Conservation (phyloP, 2,329 filamentous ascomycete species). For the Cladophialophora psammophila region DNA sequence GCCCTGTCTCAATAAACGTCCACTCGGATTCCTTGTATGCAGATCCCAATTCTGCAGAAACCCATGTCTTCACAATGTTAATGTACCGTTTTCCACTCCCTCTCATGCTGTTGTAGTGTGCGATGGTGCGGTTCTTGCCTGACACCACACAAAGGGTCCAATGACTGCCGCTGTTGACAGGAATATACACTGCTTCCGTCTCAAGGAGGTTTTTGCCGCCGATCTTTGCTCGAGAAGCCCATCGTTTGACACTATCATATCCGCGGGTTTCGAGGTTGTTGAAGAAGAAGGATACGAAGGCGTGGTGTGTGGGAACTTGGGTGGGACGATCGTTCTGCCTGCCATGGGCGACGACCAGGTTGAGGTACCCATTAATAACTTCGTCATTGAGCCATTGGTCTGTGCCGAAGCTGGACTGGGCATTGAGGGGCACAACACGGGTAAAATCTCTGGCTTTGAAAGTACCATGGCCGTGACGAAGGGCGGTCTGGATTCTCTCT, state of each 20-base stretch:
- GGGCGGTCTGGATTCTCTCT: conserved; percentile 44
- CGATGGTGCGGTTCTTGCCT: conserved; percentile 53
- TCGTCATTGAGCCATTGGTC: conserved; percentile 56
- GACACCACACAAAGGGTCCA: conserved; percentile 58
- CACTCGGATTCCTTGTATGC: conserved; percentile 54
- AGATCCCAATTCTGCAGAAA: conserved; percentile 51
- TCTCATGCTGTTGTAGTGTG: conserved; percentile 58
- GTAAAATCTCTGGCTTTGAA: conserved; percentile 36
- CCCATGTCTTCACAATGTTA: conserved; percentile 50
- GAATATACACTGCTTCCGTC: conserved; percentile 57
- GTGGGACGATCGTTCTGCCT: conserved; percentile 37
- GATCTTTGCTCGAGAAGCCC: conserved; percentile 57
- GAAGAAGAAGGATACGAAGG: conserved; percentile 56
- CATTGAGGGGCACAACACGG: conserved; percentile 37
- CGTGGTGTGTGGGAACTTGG: conserved; percentile 50
- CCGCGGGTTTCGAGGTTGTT: conserved; percentile 50
- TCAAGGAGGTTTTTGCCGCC: conserved; percentile 53
- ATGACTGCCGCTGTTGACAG: conserved; percentile 55
- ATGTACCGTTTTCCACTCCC: conserved; percentile 46
- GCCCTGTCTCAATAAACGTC: conserved; percentile 42
- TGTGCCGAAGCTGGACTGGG: conserved; percentile 18
- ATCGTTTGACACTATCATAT: conserved; percentile 50
- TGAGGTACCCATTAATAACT: conserved; percentile 55
- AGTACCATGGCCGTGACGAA: conserved; percentile 29
- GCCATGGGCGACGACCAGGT: conserved; percentile 47